These are phyloP conservation scores for Gossypium davidsonii DNA, from an alignment of 441 rosid genomes.

Conservation along the genomic window DNA sequence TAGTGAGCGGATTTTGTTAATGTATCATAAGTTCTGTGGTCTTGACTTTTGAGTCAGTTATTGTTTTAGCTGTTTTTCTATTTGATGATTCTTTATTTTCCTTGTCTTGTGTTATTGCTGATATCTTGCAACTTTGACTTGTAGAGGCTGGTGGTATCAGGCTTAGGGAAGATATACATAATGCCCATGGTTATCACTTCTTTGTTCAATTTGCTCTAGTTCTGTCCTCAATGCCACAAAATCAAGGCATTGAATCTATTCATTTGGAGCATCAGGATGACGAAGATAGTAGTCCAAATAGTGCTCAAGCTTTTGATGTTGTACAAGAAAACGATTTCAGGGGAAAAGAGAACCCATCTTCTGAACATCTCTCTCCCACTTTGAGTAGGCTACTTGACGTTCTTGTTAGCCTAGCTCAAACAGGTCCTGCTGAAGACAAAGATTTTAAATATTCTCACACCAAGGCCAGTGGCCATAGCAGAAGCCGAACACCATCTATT, in stretches of 20 bases:
- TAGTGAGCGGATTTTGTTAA: not conserved
- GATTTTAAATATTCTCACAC: conserved; percentile 51
- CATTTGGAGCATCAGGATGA: conserved; percentile 28
- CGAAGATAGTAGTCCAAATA: conserved; percentile 29
- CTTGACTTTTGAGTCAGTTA: conserved; percentile 2
- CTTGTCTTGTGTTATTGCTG: conserved; percentile 23
- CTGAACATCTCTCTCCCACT: conserved; percentile 60
- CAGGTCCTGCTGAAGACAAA: conserved; percentile 72
- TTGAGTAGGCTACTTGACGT: conserved; percentile 96
- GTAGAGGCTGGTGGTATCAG: conserved; percentile 89
- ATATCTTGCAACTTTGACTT: conserved; percentile 37
- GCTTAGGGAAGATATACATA: conserved; percentile 98
- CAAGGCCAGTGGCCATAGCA: conserved; percentile 27
- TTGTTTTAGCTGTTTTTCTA: not conserved
- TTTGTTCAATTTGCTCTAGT: conserved; percentile 95
- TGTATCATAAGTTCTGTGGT: conserved; percentile 8
- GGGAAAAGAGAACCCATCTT: conserved; percentile 44
- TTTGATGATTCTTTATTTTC: conserved; percentile 8
- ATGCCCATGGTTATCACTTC: conserved; percentile 99
- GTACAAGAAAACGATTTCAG: conserved; percentile 22
- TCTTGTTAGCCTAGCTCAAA: conserved; percentile 91
- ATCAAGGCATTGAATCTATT: conserved; percentile 30
- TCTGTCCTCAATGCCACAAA: conserved; percentile 65
- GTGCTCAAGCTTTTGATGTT: conserved; percentile 30
- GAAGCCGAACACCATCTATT: conserved; percentile 6